Base-by-base conservation (phyloP, 768 basidiomycete species). In the Punctularia strigosozonata region DNA sequence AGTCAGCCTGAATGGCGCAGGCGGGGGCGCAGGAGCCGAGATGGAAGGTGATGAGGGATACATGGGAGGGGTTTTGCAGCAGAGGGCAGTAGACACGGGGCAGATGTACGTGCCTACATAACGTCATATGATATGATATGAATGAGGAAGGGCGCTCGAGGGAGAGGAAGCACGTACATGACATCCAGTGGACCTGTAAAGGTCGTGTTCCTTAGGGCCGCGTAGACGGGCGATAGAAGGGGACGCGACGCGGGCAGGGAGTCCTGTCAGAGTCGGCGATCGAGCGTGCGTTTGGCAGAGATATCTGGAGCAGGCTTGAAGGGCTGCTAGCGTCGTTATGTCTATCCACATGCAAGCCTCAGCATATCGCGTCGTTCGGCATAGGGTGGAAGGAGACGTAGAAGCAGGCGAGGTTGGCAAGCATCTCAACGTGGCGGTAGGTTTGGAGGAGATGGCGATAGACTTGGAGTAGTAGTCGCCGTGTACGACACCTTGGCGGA, bases 1-100 rank as follows among this genome's bases (percentile, higher is more conserved):
- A n/a, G 17, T 90, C 91, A 26, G 65, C 52, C 36, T 68, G 66
- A 54, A 94, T 80, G 14, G 77, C 76, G 55, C 87, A 90, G 12
- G 71, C 75, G 12, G 81, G 86, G 0, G 89, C 90, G 12, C 91
- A 90, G n/a, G 85, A 86, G 4, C 90, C 90, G 40, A 94, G 73
- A 55, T 94, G 91, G 21, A 88, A 65, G 13, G 87, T 67, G 41
- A 94, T 87, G 37, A 92, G 66, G 53, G 80, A 88, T 33, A 80
- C 60, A 6, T 73, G 49, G 12, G 63, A 8, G 15, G 10, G 26
- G 10, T 8, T 71, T 62, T 80, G 80, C 4, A 64, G 41, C 6
- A 92, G 64, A 50, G 75, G 66, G 2, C 59, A 39, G 1, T 84
- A 68, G 14, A 84, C 75, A 71, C 57, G 31, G 70, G 68, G 5